Conservation (phyloP, 75 land plant genomes). For the Cunninghamia lanceolata region DNA sequence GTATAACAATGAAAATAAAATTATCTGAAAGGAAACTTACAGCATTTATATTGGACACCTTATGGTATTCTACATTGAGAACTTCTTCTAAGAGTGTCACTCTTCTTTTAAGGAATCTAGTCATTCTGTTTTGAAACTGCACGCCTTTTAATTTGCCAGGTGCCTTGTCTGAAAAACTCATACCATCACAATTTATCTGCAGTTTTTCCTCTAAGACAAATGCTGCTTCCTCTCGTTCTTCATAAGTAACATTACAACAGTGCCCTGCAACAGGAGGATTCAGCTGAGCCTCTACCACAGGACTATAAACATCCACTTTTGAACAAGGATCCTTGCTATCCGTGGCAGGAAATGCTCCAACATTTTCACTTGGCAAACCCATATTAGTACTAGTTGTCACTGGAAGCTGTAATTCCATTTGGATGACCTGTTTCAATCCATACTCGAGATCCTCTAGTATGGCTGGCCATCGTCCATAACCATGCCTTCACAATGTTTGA, state of each 20-base stretch:
- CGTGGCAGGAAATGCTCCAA: conserved; percentile 18
- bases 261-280: conserved; percentile 14
- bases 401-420: conserved; percentile 71
- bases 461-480: conserved; percentile 92
- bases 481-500: conserved; percentile 57
- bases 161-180: neutral
- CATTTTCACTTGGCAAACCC: conserved; percentile 22
- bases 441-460: conserved; percentile 75
- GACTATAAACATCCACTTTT: neutral
- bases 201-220: conserved; percentile 20
- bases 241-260: neutral
- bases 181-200: conserved; percentile 33
- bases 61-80: conserved; percentile 70
- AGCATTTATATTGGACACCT: conserved; percentile 47
- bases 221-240: conserved; percentile 11
- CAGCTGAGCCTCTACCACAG: neutral
- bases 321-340: neutral
- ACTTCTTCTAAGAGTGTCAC: conserved; percentile 76
- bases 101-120: conserved; percentile 81
- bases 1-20: neutral
- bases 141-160: conserved; percentile 42
- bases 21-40: neutral
- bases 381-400: conserved; percentile 18
- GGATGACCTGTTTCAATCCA: conserved; percentile 48
- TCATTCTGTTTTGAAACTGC: conserved; percentile 59